These are phyloP conservation scores for Corchorus olitorius DNA, from an alignment of 345 rosid species.

Conservation along the genomic window DNA sequence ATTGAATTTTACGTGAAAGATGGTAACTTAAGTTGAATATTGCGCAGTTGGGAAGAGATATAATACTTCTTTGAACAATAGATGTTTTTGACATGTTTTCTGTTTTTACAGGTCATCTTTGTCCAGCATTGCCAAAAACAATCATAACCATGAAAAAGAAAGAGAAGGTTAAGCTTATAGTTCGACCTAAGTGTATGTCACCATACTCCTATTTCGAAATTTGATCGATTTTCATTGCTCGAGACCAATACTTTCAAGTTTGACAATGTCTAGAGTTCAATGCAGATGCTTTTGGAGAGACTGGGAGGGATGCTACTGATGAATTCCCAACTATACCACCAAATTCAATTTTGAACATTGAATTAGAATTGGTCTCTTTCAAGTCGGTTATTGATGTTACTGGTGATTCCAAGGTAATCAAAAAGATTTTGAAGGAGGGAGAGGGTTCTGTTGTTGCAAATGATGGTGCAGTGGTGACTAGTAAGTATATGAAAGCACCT, in stretches of 20 bases:
- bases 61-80: not conserved
- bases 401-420: constrained; percentile 56
- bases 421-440: constrained; percentile 64
- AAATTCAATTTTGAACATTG: constrained; percentile 43
- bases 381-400: constrained; percentile 58
- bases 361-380: constrained; percentile 54
- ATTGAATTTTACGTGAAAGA: constrained; percentile 60
- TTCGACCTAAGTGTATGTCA: constrained; percentile 56
- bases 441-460: constrained; percentile 44
- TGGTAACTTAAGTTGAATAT: constrained; percentile 38
- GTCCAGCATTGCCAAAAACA: constrained; percentile 50
- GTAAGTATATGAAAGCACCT: constrained; percentile 36
- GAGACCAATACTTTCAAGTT: not conserved
- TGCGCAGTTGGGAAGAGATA: not conserved
- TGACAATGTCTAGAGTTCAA: not conserved
- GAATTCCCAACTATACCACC: constrained; percentile 37
- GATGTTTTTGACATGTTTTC: constrained; percentile 1
- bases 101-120: constrained; percentile 50
- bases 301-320: constrained; percentile 32
- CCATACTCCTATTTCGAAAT: not conserved
- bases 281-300: constrained; percentile 56
- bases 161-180: constrained; percentile 53
- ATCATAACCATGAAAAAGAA: constrained; percentile 54
- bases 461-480: constrained; percentile 58
- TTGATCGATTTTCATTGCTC: not conserved